phyloP scores from a whole-genome alignment of 2,329 filamentous ascomycete genomes.

The Pyrenochaeta sp. region DNA sequence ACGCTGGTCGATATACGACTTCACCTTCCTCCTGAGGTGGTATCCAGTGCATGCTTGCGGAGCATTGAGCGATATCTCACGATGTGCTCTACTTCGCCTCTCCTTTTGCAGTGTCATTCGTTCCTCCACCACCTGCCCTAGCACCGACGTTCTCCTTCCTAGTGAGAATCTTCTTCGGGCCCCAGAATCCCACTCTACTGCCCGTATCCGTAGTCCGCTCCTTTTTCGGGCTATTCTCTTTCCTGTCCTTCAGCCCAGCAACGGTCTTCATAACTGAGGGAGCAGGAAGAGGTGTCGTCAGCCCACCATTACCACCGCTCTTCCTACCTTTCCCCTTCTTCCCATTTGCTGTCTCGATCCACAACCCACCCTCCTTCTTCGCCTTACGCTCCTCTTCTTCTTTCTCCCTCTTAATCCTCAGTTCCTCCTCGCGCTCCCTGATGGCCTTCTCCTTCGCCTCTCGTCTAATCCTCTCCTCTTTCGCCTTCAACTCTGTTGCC shows the following conservation, averaged over 20 bases:
- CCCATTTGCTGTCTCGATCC: conserved; percentile 27
- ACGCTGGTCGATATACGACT: too few relatives aligned
- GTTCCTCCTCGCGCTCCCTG: conserved; percentile 28
- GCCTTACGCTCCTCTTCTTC: conserved; percentile 23
- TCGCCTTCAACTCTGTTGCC: conserved; percentile 18
- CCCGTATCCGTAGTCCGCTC: conserved; percentile 15
- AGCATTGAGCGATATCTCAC: not conserved
- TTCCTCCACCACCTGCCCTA: not conserved
- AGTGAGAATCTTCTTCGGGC: conserved; percentile 37
- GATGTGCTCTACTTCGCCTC: not conserved
- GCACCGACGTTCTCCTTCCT: conserved; percentile 24
- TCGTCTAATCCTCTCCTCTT: conserved; percentile 33
- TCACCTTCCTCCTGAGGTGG: too few relatives aligned
- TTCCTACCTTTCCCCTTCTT: conserved; percentile 27
- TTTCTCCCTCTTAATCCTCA: conserved; percentile 15
- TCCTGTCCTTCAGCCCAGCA: conserved; percentile 18
- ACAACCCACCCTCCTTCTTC: conserved; percentile 29
- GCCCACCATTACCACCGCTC: conserved; percentile 5
- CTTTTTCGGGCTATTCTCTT: conserved; percentile 17
- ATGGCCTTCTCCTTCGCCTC: conserved; percentile 32
- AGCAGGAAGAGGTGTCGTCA: conserved; percentile 1
- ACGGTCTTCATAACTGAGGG: conserved; percentile 16
- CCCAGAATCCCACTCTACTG: conserved; percentile 36
- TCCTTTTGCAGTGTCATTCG: not conserved
- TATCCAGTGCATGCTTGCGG: not conserved